Evolutionary conservation across 768 basidiomycete genomes (phyloP).

Genomic region (Coprinopsis strossmayeri): DNA sequence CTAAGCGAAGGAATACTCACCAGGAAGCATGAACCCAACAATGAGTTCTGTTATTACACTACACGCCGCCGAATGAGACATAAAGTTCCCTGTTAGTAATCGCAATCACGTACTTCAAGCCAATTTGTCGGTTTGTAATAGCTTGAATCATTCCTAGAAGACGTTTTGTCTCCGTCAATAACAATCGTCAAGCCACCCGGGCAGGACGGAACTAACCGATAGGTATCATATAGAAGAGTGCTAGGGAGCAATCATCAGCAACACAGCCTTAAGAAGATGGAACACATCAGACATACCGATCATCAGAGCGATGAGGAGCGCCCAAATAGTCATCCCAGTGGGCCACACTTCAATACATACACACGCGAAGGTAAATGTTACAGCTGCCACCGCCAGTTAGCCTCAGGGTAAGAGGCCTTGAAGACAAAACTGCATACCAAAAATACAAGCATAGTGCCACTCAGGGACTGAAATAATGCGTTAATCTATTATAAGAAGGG

Average conservation of each 20-base stretch:
- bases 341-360: constrained; percentile 59
- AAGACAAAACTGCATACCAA: constrained; percentile 22
- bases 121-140: constrained; percentile 75
- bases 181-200: no score
- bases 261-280: neutral
- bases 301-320: constrained; percentile 44
- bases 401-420: neutral
- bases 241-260: constrained; percentile 15
- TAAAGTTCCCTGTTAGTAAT: no score
- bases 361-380: constrained; percentile 57
- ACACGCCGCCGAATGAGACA: no score
- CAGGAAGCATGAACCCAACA: constrained; percentile 50
- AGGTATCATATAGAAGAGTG: constrained; percentile 59
- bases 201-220: constrained; percentile 41
- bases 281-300: constrained; percentile 26
- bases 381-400: constrained; percentile 19
- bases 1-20: constrained; percentile 15
- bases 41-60: constrained; percentile 73
- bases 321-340: constrained; percentile 66
- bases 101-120: constrained; percentile 40
- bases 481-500: neutral
- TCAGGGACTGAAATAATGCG: constrained; percentile 39
- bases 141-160: constrained; percentile 64
- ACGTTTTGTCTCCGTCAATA: no score
- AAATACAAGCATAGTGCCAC: constrained; percentile 55